Conservation (phyloP, 352 stramenopile genomes). For the Achlya hypogyna region DNA sequence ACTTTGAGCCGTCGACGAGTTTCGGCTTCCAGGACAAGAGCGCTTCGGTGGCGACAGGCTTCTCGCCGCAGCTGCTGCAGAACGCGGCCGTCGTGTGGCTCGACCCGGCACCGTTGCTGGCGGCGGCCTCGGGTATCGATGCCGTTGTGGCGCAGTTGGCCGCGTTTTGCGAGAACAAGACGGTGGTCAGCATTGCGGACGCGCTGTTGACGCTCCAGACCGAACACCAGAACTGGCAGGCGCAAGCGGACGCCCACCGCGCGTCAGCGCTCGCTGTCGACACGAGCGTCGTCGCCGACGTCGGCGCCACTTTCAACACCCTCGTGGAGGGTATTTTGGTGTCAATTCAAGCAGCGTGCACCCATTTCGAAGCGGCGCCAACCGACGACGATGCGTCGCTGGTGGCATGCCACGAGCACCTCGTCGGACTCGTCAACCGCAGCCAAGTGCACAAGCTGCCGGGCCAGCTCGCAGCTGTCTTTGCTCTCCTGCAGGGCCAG, state of each 20-base stretch:
- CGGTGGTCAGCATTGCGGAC: neutral
- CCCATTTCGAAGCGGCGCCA: conserved; percentile 30
- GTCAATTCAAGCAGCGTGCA: conserved; percentile 73
- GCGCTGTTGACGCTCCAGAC: neutral
- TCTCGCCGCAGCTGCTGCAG: conserved; percentile 6
- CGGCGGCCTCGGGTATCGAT: neutral
- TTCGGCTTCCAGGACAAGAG: conserved; percentile 19
- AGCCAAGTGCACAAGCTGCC: conserved; percentile 63
- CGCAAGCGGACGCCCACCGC: neutral
- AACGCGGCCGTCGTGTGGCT: neutral
- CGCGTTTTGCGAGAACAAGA: neutral
- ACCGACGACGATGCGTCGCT: conserved; percentile 4
- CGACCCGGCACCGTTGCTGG: neutral
- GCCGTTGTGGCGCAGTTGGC: neutral
- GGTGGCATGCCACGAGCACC: neutral
- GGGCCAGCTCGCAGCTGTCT: conserved; percentile 37
- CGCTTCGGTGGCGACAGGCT: neutral
- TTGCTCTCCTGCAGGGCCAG: conserved; percentile 30
- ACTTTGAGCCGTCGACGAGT: conserved; percentile 16
- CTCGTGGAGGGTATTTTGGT: conserved; percentile 68
- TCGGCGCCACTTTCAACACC: conserved; percentile 42
- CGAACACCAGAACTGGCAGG: neutral
- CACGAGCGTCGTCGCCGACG: neutral
- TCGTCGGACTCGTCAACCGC: conserved; percentile 36
- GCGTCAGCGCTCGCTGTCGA: neutral